These are phyloP conservation scores for Thalassiosira mediterranea DNA, from an alignment of 352 stramenopile genomes.

Conservation along the genomic window DNA sequence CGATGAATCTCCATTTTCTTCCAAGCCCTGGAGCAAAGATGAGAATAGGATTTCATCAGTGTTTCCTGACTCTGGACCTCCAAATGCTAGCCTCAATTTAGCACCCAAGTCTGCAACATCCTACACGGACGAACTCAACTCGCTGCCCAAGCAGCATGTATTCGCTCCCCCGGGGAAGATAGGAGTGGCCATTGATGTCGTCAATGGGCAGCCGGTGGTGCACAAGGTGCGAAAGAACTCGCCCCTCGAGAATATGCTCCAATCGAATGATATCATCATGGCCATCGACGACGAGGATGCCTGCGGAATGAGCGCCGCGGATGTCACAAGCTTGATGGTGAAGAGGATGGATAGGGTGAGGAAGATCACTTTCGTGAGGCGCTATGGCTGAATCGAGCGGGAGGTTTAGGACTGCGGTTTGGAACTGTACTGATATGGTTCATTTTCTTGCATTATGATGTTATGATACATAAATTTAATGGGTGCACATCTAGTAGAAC, in stretches of 20 bases:
- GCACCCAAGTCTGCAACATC: background rate
- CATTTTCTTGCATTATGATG: no score
- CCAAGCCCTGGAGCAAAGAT: background rate
- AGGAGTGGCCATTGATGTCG: slow-evolving; percentile 57
- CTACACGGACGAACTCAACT: slow-evolving; percentile 13
- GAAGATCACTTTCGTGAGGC: slow-evolving; percentile 56
- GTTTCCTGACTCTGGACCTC: background rate
- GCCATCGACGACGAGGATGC: slow-evolving; percentile 60
- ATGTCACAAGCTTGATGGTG: slow-evolving; percentile 59
- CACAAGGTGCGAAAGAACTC: slow-evolving; percentile 55
- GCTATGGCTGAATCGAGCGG: no score
- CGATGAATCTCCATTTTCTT: background rate
- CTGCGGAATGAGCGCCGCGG: slow-evolving; percentile 48
- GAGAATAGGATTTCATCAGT: background rate
- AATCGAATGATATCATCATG: slow-evolving; percentile 45
- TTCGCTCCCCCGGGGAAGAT: slow-evolving; percentile 60
- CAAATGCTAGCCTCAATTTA: background rate
- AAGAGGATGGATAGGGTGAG: slow-evolving; percentile 53
- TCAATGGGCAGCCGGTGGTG: slow-evolving; percentile 49
- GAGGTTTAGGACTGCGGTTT: no score
- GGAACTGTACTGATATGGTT: no score
- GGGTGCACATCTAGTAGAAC: no score
- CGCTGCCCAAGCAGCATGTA: no score
- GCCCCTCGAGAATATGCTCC: slow-evolving; percentile 47
- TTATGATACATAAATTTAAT: no score